Evolutionary conservation across 192 early-diverging fungal species (phyloP), one percentile per base, ranked within the genome.

Genomic region (Coemansia sp.): DNA sequence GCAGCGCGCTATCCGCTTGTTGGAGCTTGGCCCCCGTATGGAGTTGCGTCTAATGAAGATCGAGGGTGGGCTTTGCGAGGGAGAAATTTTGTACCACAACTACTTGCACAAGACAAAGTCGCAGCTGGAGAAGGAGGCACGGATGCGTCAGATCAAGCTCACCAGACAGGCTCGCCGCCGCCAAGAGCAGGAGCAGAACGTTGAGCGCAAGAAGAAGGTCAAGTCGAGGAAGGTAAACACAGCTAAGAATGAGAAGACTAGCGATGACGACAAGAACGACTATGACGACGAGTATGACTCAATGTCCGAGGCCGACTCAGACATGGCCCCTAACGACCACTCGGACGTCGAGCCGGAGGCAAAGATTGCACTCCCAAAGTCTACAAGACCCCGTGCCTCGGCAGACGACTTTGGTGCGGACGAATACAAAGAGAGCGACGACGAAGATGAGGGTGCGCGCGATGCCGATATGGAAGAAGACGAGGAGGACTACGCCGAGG

Each of bases 1-100:
- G 76, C 92, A 95, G 68, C 83, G 96, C 31, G 95, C 95, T 0
- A 90, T 99, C 20, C 87, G 90, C 24, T 83, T 99, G 27, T 76
- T 88, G 18, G 97, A 99, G 84, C 74, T 98, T 6, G 97, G 97
- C 2, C 97, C 97, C 29, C 87, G 96, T 34, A 89, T 99, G 89
- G 88, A 93, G 44, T 81, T 98, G 49, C 71, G 83, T 55, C 83
- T 99, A 53, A 74, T 93, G 64, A 99, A 99, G 87, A 91, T 99
- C 49, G 88, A 96, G 72, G 88, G 75, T 41, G 97, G 95, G 2
- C 70, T 99, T 64, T 95, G 95, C 69, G 90, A 89, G 43, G 97
- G 96, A 40, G 94, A 97, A 53, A 90, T 99, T n/a, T 78, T 99
- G 31, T 94, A 92, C 80, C 96, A 99, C 84, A 87, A 87, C 52